Evolutionary conservation across 306 rosid species (phyloP), one percentile per base, ranked within the genome.

Genomic region (Trifolium fragiferum): DNA sequence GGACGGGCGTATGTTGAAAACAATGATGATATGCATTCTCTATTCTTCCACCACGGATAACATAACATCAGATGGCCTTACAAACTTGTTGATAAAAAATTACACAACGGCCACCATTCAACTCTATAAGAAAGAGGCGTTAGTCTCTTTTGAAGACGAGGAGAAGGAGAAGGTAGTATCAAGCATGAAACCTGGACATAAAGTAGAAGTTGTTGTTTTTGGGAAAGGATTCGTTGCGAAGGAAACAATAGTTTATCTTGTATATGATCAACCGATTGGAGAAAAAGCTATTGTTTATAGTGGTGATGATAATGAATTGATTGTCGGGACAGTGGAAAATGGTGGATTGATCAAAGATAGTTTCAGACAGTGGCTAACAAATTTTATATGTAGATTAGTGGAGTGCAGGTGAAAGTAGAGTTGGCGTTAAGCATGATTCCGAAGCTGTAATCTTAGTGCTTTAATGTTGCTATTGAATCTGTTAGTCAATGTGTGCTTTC

Each of bases 1-100:
- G 59, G 64, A 25, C 23, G 72, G 67, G 5, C 32, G 32, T 18
- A 66, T 4, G 14, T 66, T 79, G 74, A 79, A 44, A 25, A 23
- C 74, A 79, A 44, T 79, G 63, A 15, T 57, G 35, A 57, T 57
- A 3, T 57, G 16, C 63, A 6, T 57, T 1, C 0, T 21, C 37
- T 23, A n/a, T 49, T 0, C 54, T 49, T 49, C 54, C 6, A 49
- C 54, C 54, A 10, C 10, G 0, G 20, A n/a, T 14, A n/a, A 49
- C 4, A 2, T n/a, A 1, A 3, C 54, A 6, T 49, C 63, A 8
- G 35, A 25, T 25, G 63, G 63, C 18, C 63, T 25, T 23, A 57
- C 12, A 57, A 6, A 6, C 1, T 15, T 57, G 16, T 5, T 25
- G 37, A 18, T 57, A 35, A 57, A 10, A 23, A 57, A 57, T 23